A percentile compares a stretch with the other conserved stretches of the same genome.
phyloP scores from a whole-genome alignment of 2,329 filamentous ascomycete species.

The Zasmidium angulare region DNA sequence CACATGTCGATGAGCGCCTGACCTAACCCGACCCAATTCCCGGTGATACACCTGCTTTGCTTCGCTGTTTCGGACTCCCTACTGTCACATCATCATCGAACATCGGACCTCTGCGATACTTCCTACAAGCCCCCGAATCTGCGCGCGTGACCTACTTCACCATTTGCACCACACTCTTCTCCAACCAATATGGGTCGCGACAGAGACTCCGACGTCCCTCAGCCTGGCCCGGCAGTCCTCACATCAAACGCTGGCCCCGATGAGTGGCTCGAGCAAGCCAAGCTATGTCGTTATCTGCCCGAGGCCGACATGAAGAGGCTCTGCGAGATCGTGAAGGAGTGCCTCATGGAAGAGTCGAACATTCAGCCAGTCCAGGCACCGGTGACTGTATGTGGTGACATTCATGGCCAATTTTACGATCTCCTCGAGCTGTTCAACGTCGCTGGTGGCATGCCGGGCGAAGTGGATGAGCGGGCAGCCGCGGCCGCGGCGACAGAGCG shows the following conservation, averaged over 20 bases:
- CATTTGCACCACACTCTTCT: not conserved
- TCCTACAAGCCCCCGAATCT: not conserved
- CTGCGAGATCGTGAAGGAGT: conserved; percentile 98
- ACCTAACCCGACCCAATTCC: too few species aligned
- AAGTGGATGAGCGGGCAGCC: conserved; percentile 43
- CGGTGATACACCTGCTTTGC: too few species aligned
- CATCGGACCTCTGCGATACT: too few species aligned
- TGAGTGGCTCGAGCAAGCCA: conserved; percentile 95
- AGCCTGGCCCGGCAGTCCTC: conserved; percentile 86
- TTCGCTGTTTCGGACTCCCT: too few species aligned
- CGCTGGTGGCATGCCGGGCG: conserved; percentile 92
- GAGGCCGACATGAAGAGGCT: conserved; percentile 98
- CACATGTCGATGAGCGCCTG: too few species aligned
- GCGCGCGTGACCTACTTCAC: conserved; percentile 17
- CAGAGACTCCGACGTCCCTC: conserved; percentile 63
- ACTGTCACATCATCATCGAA: too few species aligned
- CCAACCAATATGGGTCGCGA: conserved; percentile 47
- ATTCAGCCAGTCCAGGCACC: conserved; percentile 97
- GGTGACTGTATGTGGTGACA: conserved; percentile 96
- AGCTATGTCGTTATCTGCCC: conserved; percentile 94
- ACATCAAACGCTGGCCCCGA: conserved; percentile 81
- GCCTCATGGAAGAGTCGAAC: conserved; percentile 98
- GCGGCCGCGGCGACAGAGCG: conserved; percentile 22
- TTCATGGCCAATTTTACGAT: conserved; percentile 98
- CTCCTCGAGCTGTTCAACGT: conserved; percentile 95